Evolutionary conservation across 352 stramenopile genomes (phyloP).

Genomic region (Phytophthora lateralis): DNA sequence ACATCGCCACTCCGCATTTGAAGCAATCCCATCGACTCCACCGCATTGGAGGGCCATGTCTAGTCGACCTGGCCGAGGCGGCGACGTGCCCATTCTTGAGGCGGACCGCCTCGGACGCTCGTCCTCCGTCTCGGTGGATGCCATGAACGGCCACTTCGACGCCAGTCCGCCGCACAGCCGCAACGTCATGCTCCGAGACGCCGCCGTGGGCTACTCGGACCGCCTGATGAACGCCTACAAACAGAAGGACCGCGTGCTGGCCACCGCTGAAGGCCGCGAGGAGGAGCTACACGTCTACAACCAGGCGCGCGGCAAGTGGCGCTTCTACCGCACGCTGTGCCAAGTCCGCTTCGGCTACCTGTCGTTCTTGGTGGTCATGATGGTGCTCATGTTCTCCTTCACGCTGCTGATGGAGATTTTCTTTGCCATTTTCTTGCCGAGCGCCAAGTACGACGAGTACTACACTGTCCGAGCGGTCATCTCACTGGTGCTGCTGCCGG

Average conservation of each 20-base stretch:
- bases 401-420: slow-evolving; percentile 87
- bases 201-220: slow-evolving; percentile 29
- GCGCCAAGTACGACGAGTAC: slow-evolving; percentile 71
- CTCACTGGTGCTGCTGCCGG: slow-evolving; percentile 59
- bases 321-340: slow-evolving; percentile 75
- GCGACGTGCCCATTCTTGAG: slow-evolving; percentile 41
- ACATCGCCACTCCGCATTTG: slow-evolving; percentile 16
- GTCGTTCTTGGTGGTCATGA: slow-evolving; percentile 83
- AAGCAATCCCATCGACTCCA: too few species aligned
- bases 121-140: slow-evolving; percentile 32
- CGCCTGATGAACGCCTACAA: slow-evolving; percentile 32
- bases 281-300: slow-evolving; percentile 66
- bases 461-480: slow-evolving; percentile 64
- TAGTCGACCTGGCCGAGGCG: slow-evolving; percentile 19
- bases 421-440: slow-evolving; percentile 84
- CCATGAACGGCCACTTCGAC: slow-evolving; percentile 15
- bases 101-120: slow-evolving; percentile 19
- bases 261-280: slow-evolving; percentile 53
- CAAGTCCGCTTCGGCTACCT: slow-evolving; percentile 82
- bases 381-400: slow-evolving; percentile 87
- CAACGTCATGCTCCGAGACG: slow-evolving; percentile 30
- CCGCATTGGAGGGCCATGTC: slow-evolving; percentile 12
- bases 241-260: slow-evolving; percentile 47
- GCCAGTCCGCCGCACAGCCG: slow-evolving; percentile 21
- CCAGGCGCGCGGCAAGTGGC: slow-evolving; percentile 48